Evolutionary conservation across 495 filamentous ascomycete genomes (phyloP), one percentile per base, ranked within the genome.

Genomic region (Pseudoneurospora amorphoporcata): DNA sequence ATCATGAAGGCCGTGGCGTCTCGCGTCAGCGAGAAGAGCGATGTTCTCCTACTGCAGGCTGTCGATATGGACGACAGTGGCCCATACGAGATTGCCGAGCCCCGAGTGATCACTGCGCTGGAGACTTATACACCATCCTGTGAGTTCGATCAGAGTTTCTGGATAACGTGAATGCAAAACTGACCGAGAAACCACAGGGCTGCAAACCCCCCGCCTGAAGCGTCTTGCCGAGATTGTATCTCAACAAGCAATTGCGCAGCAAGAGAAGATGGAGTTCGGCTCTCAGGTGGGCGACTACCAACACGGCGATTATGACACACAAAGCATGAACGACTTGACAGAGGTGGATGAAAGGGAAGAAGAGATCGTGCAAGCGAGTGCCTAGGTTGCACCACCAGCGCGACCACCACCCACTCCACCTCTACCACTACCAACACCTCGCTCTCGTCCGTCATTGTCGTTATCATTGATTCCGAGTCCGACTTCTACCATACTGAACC

Each of bases 1-100:
- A 99, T 99, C 78, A 98, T 99, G 96, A 98, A 98, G 83, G 96
- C 96, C 17, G 96, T 99, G 43, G 96, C 96, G 8, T 97, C 93
- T 39, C 88, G 94, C 68, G 96, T 99, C 53, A 98, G 94, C 2
- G 96, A 99, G 84, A 98, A 99, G 90, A 95, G 92, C 77, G 95
- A 98, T 76, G 94, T 98, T 19, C 88, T 99, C 47, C 88, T 98
- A 41, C 85, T 99, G 69, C 89, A 91, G 41, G 93, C 96, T 41
- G 93, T 99, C 69, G 96, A 99, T 80, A 97, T 98, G 95, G 96
- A 99, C 72, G 96, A 99, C 81, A 97, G 94, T 76, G 96, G 96
- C n/a, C 96, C 95, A 43, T 99, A 98, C 79, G 96, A 98, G 82
- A 98, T 99, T 78, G 95, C 96, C 29, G 96, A 98, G 79, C 96